Conservation (phyloP, 108 stramenopile genomes). For the Cyclostephanos invisitatus region DNA sequence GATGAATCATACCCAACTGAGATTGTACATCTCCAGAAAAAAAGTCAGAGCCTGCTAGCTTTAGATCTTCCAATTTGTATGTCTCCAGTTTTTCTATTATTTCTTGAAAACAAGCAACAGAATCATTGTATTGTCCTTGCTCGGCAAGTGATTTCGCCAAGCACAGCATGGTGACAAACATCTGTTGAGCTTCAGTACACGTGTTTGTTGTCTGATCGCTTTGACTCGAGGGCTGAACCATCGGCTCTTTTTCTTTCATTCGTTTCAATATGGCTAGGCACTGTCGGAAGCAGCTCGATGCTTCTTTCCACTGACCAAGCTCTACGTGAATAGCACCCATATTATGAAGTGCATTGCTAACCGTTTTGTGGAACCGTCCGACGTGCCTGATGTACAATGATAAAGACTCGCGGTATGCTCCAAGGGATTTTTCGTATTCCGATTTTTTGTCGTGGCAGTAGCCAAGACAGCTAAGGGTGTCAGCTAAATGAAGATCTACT, state of each 20-base stretch:
- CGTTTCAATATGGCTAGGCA: conserved; percentile 45
- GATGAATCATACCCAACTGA: conserved; percentile 31
- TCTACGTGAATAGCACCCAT: conserved; percentile 55
- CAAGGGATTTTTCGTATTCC: conserved; percentile 40
- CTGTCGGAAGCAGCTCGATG: conserved; percentile 47
- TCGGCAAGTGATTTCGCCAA: conserved; percentile 39
- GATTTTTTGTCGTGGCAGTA: conserved; percentile 52
- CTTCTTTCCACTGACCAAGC: conserved; percentile 53
- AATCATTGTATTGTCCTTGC: conserved; percentile 41
- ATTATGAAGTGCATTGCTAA: conserved; percentile 51
- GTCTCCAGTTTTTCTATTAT: conserved; percentile 23
- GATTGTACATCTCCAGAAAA: conserved; percentile 29
- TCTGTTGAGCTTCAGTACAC: background rate
- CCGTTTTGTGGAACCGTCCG: conserved; percentile 45
- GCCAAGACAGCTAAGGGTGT: conserved; percentile 49
- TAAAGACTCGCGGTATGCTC: conserved; percentile 52
- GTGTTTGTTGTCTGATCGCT: background rate
- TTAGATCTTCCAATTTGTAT: background rate
- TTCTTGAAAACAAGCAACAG: conserved; percentile 41
- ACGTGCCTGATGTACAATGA: conserved; percentile 51
- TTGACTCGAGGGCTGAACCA: conserved; percentile 16
- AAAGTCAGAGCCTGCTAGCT: conserved; percentile 3
- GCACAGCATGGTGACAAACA: conserved; percentile 36
- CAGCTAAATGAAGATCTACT: conserved; percentile 54
- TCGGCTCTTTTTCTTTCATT: conserved; percentile 41